Conservation (phyloP, 164 flowering plant species). For the Vitis cinerea region DNA sequence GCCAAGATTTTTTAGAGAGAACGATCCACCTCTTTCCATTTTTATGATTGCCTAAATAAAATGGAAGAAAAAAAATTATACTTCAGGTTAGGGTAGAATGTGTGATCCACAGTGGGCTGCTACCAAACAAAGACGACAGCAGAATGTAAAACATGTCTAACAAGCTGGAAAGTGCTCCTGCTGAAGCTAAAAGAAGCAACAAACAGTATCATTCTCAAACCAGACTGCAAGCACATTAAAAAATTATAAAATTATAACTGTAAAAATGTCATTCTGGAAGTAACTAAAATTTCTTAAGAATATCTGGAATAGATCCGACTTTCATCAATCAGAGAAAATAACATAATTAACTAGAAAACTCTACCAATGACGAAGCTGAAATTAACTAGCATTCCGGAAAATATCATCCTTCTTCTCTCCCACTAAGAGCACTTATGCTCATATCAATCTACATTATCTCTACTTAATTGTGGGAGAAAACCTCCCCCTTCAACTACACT, state of each 20-base stretch:
- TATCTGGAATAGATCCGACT: too few relatives aligned
- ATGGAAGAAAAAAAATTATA: neutral
- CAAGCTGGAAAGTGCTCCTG: neutral
- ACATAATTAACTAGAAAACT: too few relatives aligned
- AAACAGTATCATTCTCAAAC: neutral
- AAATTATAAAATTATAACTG: neutral
- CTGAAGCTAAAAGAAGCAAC: neutral
- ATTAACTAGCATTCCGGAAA: too few relatives aligned
- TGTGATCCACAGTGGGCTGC: neutral
- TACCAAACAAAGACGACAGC: neutral
- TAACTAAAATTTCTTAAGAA: too few relatives aligned
- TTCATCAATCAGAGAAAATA: too few relatives aligned
- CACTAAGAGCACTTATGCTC: too few relatives aligned
- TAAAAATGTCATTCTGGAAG: neutral
- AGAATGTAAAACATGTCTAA: neutral
- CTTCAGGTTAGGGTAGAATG: neutral
- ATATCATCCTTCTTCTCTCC: too few relatives aligned
- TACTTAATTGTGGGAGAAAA: too few relatives aligned
- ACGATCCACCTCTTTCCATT: constrained; percentile 67
- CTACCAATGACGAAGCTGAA: too few relatives aligned
- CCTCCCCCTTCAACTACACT: too few relatives aligned
- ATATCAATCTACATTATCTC: too few relatives aligned
- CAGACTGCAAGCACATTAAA: neutral
- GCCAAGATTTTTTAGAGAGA: constrained; percentile 69
- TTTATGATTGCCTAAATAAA: constrained; percentile 60